Base-by-base conservation (phyloP, 1,284 basidiomycete genomes). In the Trametes pubescens region DNA sequence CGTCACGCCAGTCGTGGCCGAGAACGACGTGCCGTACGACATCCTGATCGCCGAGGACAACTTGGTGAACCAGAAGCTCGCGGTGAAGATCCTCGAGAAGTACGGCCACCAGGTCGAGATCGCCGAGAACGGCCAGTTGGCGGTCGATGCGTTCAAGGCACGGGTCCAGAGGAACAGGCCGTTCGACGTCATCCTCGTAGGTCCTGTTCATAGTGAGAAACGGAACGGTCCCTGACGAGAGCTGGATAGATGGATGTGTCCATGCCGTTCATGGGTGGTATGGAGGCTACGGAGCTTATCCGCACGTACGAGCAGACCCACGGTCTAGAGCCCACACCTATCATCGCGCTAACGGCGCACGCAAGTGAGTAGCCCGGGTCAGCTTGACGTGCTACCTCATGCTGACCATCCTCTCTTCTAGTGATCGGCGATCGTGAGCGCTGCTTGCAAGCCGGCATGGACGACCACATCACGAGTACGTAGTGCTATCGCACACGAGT, bases 1-100 rank as follows among this genome's bases (percentile, higher is more conserved):
- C 48, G 89, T 93, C 56, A 93, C 90, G 66, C 93, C 94, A 0
- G 92, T 86, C 66, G 88, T 87, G 52, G 89, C 83, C 60, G 90
- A 87, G 35, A 94, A 92, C 76, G 94, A 98, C 71, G 86, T 94
- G 21, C 86, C 90, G 7, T 96, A 95, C 78, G 94, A 94, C 76
- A 97, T 99, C 67, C 84, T 99, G n/a, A 86, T 99, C 8, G 97
- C 97, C 0, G 97, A 99, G 77, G 98, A 99, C 78, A 99, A 99
- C 74, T 81, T 97, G 69, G 97, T 99, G 66, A 99, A 99, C 80
- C 97, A 99, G 82, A 95, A 96, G 76, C 80, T 99, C 7, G 98
- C 98, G 0, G 93, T 98, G 71, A 98, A 98, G 84, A 95, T 99
- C 69, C 82, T 99, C 38, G 96, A 99, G 80, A 97, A 96, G 75